These are phyloP conservation scores for Meyerozyma sp. DNA, from an alignment of 1,139 yeast genomes.

Conservation along the genomic window DNA sequence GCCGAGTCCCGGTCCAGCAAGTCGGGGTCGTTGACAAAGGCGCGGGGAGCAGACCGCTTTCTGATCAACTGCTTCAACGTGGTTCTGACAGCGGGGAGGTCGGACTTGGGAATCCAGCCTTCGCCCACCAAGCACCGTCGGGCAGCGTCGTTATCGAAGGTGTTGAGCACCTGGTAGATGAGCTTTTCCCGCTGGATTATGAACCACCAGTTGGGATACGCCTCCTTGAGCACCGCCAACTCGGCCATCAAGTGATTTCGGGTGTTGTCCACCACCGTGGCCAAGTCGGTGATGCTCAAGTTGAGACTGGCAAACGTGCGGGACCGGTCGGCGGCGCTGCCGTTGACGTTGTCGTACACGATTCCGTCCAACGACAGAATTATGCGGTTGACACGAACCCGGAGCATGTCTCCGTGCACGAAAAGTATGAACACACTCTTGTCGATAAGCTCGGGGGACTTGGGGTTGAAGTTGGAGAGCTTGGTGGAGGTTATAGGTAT, in stretches of 20 bases:
- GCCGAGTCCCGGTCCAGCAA: constrained; percentile 6
- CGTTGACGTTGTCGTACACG: constrained; percentile 59
- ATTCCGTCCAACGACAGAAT: constrained; percentile 82
- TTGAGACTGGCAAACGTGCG: constrained; percentile 59
- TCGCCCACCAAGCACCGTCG: constrained; percentile 92
- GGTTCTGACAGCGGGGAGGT: constrained; percentile 12
- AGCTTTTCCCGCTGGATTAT: constrained; percentile 66
- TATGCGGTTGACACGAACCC: constrained; percentile 64
- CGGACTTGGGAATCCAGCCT: constrained; percentile 79
- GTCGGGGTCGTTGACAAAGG: constrained; percentile 6
- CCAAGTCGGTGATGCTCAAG: constrained; percentile 40
- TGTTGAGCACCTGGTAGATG: constrained; percentile 70
- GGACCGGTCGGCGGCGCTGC: constrained; percentile 45
- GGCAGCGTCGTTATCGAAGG: constrained; percentile 77
- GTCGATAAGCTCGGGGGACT: constrained; percentile 42
- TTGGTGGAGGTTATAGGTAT: constrained; percentile 36
- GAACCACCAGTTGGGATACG: constrained; percentile 29
- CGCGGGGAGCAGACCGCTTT: constrained; percentile 2
- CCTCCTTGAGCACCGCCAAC: constrained; percentile 61
- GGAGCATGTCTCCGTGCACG: constrained; percentile 78
- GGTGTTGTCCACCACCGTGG: constrained; percentile 64
- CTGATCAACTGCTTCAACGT: constrained; percentile 1
- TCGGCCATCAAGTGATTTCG: constrained; percentile 68
- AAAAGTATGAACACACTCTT: constrained; percentile 80
- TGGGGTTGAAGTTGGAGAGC: constrained; percentile 30